Evolutionary conservation across 257 asterid species (phyloP), one percentile per base, ranked within the genome.

Genomic region (Gentiana dahurica): DNA sequence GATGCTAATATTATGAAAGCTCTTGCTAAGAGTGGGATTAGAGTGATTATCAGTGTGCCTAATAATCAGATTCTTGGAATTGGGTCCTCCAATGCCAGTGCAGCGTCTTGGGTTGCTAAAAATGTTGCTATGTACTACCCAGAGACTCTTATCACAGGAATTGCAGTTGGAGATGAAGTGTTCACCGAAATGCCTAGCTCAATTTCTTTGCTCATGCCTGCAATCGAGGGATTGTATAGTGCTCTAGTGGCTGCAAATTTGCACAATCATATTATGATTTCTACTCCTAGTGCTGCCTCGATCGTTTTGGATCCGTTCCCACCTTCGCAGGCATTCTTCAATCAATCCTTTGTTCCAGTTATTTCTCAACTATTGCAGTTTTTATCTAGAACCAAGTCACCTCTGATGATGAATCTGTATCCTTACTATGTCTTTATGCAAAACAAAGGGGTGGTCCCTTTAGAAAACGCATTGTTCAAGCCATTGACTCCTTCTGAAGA

Each of bases 351-450:
- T 46, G 74, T 63, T 69, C 70, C 91, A 0, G 73, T 84, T 13
- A 51, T 90, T 34, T 69, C 91, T 3, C 85, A 74, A 49, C 62
- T 90, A 55, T 68, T 87, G 75, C 81, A 68, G 53, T 90, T 90
- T 51, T 58, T 71, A 53, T 86, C 96, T 0, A 77, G 85, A 65
- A 87, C 96, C 5, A 77, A 78, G 60, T 90, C 95, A 4, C 97
- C 96, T 15, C 54, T 90, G 75, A 90, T 90, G 96, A 87, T 90
- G 97, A 90, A 90, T 62, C 59, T 90, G 76, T 90, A 90, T 61
- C 96, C 97, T 71, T 90, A 87, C 72, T 87, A 87, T 55, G 97
- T 90, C 11, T 84, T 80, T 72, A 87, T 87, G 96, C 85, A 87
- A 87, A 86, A 86, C 80, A 82, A 87, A 68, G 97, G 96, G 57